Evolutionary conservation across 768 basidiomycete genomes (phyloP).

Genomic region (Mycena vitilis): DNA sequence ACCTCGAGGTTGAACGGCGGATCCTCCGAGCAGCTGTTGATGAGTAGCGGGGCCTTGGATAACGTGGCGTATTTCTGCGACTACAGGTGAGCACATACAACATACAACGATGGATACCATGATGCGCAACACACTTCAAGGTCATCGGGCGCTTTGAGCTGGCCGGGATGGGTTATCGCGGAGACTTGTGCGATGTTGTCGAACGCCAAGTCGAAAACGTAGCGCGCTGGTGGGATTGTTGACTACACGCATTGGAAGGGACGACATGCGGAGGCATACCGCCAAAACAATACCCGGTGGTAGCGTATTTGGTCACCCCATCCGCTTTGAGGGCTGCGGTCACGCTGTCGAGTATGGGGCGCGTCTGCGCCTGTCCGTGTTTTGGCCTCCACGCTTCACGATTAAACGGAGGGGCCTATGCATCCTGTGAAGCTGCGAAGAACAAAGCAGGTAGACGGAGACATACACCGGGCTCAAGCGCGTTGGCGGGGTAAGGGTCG

Average conservation of each 20-base stretch:
- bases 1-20: conserved; percentile 7
- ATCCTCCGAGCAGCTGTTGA: conserved; percentile 21
- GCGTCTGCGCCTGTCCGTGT: conserved; percentile 47
- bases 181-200: conserved; percentile 41
- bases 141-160: conserved; percentile 46
- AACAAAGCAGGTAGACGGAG: background rate
- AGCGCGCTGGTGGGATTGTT: conserved; percentile 31
- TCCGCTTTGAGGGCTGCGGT: conserved; percentile 33
- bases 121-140: conserved; percentile 37
- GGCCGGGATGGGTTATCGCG: conserved; percentile 46
- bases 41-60: conserved; percentile 8
- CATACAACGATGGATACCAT: background rate
- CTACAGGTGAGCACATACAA: background rate
- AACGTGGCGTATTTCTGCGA: conserved; percentile 15
- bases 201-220: conserved; percentile 45
- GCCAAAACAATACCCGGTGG: conserved; percentile 58
- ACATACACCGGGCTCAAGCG: background rate
- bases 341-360: conserved; percentile 51
- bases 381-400: conserved; percentile 3
- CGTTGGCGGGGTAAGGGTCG: conserved; percentile 26
- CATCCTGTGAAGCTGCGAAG: background rate
- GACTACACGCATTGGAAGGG: background rate
- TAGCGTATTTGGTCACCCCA: conserved; percentile 50
- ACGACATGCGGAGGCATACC: conserved; percentile 31
- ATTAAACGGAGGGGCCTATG: background rate